phyloP scores from a whole-genome alignment of 177 flowering plant species.

The Vitis hybrid region DNA sequence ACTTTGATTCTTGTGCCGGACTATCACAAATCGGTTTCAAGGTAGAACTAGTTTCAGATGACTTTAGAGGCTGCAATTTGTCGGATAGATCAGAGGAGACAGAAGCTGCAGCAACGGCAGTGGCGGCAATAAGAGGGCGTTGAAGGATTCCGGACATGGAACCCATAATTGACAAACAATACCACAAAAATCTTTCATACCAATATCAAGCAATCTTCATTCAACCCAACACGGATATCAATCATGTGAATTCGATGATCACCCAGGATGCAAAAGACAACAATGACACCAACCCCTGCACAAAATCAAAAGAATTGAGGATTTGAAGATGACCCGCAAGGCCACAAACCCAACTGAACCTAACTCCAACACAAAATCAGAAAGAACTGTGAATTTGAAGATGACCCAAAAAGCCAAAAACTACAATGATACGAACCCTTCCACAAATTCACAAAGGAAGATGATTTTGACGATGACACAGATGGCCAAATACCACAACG shows the following conservation, averaged over 20 bases:
- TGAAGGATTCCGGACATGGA: conserved; percentile 70
- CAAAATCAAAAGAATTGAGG: neutral
- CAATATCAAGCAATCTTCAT: conserved; percentile 18
- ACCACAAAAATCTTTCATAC: conserved; percentile 18
- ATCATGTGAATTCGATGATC: neutral
- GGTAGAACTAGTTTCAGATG: conserved; percentile 26
- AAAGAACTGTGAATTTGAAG: no score
- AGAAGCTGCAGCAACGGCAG: conserved; percentile 70
- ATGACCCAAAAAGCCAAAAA: no score
- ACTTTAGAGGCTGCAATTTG: conserved; percentile 32
- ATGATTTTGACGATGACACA: conserved; percentile 4
- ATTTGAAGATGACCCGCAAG: no score
- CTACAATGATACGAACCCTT: no score
- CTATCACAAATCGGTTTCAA: conserved; percentile 22
- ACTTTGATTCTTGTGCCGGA: conserved; percentile 25
- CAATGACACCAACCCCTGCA: conserved; percentile 8
- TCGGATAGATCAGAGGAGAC: conserved; percentile 59
- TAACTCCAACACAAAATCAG: no score
- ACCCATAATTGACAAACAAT: conserved; percentile 46
- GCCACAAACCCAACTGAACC: no score
- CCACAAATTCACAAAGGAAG: no score
- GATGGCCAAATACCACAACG: neutral
- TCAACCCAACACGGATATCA: neutral
- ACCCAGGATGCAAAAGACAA: conserved; percentile 3
- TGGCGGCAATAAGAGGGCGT: conserved; percentile 68